Percentiles rank a stretch among this genome's conserved stretches.
Conservation (phyloP, 169 alveolate species). For the Plasmodium ovale region DNA sequence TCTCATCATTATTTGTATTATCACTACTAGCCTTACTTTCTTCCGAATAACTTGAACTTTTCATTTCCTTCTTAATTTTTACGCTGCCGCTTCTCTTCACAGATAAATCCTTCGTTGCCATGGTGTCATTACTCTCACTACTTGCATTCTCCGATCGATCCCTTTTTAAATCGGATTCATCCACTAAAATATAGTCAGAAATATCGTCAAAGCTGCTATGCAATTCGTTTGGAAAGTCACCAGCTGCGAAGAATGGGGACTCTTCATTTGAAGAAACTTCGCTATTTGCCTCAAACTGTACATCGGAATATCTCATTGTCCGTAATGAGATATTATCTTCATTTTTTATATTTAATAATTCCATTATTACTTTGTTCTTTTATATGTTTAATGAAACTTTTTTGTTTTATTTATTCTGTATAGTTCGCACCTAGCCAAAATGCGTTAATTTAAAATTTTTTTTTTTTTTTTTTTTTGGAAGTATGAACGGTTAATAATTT, state of each 20-base stretch:
- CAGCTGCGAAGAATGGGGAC: conserved; percentile 60
- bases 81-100: conserved; percentile 3
- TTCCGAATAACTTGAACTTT: conserved; percentile 30
- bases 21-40: conserved; percentile 44
- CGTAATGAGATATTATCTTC: conserved; percentile 20
- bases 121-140: conserved; percentile 35
- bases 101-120: conserved; percentile 12
- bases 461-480: neutral
- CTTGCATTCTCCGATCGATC: conserved; percentile 44
- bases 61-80: conserved; percentile 41
- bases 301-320: conserved; percentile 51
- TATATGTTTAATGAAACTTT: neutral
- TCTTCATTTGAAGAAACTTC: conserved; percentile 64
- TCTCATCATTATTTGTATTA: conserved; percentile 11
- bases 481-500: neutral
- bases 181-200: conserved; percentile 64
- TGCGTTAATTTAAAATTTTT: no score
- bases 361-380: conserved; percentile 29
- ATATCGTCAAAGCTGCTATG: conserved; percentile 73
- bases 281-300: conserved; percentile 26
- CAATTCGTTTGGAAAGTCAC: conserved; percentile 54
- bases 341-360: conserved; percentile 36
- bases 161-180: conserved; percentile 48
- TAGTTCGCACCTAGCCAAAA: no score
- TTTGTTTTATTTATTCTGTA: no score